Evolutionary conservation across 1,139 yeast genomes (phyloP), one percentile per base, ranked within the genome.

Genomic region (Hyphopichia wangnamkhiaoensis): DNA sequence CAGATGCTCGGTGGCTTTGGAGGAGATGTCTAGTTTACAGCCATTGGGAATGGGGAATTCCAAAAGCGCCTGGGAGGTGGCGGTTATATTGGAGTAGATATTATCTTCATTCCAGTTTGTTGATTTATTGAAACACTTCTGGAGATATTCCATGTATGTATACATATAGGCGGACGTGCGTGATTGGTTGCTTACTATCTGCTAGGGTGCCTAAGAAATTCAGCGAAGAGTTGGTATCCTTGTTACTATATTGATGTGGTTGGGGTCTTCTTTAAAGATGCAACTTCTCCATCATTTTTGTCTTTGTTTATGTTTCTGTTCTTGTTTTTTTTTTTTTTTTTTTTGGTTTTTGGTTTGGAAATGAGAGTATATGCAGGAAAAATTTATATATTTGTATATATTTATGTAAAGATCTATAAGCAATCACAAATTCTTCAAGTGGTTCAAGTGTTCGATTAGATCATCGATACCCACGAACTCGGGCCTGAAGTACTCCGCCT

Each of bases 141-240:
- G 82, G 33, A 90, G 78, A 59, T 85, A 84, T 54, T 90, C 96
- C 95, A 89, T 88, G 63, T 85, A 88, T 37, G 80, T 78, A 49
- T 83, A 72, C 97, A 90, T 89, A n/a, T 30, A 19, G 5, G 17
- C 5, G 21, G 17, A 3, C 16, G 29, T 26, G 4, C 15, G 31
- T 14, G n/a, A 24, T 14, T 14, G 13, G 27, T 12, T 5, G 4
- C n/a, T 13, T n/a, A 4, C 16, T 3, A 26, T 26, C 29, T 17
- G 15, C 13, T 26, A 14, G 29, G 3, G n/a, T n/a, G n/a, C n/a
- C n/a, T n/a, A n/a, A n/a, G n/a, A n/a, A n/a, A n/a, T n/a, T n/a
- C n/a, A n/a, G n/a, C n/a, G n/a, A n/a, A n/a, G n/a, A n/a, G n/a
- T n/a, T n/a, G n/a, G n/a, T n/a, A n/a, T n/a, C n/a, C n/a, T n/a